Evolutionary conservation across 148 eudicot species (phyloP).

Genomic region (Persicaria tinctoria): DNA sequence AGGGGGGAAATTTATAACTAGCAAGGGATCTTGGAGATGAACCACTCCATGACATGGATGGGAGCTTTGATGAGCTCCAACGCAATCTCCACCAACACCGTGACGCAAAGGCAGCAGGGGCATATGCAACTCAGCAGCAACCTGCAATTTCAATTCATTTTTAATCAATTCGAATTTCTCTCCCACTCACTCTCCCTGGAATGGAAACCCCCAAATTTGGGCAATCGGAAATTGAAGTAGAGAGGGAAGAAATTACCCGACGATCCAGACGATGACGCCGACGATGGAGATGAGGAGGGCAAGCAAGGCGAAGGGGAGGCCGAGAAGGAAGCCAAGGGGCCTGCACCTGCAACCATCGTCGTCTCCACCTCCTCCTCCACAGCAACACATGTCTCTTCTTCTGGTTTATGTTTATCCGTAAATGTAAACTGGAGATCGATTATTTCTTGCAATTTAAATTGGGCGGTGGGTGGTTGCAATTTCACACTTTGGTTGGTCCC

Average conservation of each 20-base stretch:
- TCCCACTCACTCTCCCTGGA: not conserved
- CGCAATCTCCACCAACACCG: slow-evolving; percentile 54
- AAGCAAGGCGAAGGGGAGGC: slow-evolving; percentile 51
- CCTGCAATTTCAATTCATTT: slow-evolving; percentile 18
- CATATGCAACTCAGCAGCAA: slow-evolving; percentile 52
- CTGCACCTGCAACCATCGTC: slow-evolving; percentile 27
- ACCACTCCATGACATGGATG: slow-evolving; percentile 61
- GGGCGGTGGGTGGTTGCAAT: not conserved
- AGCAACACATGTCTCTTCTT: slow-evolving; percentile 24
- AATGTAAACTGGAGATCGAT: not conserved
- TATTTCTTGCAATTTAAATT: not conserved
- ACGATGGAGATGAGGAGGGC: slow-evolving; percentile 40
- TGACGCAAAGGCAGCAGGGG: slow-evolving; percentile 62
- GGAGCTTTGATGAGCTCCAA: slow-evolving; percentile 59
- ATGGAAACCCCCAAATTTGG: not conserved
- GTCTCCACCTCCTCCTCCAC: slow-evolving; percentile 25
- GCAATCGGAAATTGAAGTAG: not conserved
- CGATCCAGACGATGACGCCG: slow-evolving; percentile 46
- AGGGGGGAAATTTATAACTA: not conserved
- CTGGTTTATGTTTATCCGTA: slow-evolving; percentile 1
- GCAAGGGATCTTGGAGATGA: slow-evolving; percentile 50
- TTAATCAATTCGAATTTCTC: not conserved
- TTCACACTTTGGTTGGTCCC: not conserved
- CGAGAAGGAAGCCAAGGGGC: slow-evolving; percentile 43
- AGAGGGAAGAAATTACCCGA: slow-evolving; percentile 30